Evolutionary conservation across 371 early-diverging fungal genomes (phyloP).

Genomic region (Mucor lusitanicus): DNA sequence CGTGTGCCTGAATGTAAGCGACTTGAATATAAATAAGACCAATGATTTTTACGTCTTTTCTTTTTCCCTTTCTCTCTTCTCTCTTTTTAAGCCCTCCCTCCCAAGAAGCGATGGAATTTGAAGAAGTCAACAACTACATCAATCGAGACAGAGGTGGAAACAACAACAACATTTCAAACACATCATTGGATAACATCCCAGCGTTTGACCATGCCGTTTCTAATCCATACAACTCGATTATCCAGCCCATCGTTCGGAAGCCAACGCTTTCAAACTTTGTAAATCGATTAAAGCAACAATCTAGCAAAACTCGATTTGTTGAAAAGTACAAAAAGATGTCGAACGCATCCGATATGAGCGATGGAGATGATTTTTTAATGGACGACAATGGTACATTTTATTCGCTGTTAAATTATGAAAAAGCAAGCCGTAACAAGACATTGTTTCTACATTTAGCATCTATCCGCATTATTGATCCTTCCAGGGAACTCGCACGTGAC

Average conservation of each 20-base stretch:
- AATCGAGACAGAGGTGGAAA: neutral
- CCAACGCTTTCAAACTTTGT: conserved; percentile 23
- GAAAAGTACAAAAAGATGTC: conserved; percentile 17
- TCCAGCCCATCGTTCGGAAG: conserved; percentile 6
- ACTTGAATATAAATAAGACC: neutral
- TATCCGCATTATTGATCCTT: conserved; percentile 9
- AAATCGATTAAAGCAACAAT: conserved; percentile 22
- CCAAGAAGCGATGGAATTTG: conserved; percentile 9
- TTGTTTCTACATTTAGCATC: neutral
- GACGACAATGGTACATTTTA: conserved; percentile 4
- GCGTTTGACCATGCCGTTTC: neutral
- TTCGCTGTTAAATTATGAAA: neutral
- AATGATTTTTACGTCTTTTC: neutral
- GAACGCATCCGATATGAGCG: neutral
- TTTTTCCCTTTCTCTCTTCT: neutral
- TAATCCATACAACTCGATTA: neutral
- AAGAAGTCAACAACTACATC: conserved; percentile 4
- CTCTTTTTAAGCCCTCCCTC: neutral
- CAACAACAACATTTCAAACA: neutral
- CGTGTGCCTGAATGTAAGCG: neutral
- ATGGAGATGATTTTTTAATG: conserved; percentile 1
- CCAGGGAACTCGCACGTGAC: neutral
- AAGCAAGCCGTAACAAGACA: neutral
- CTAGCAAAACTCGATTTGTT: conserved; percentile 20
- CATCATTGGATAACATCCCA: neutral